These are phyloP conservation scores for Globisporangium paroecandrum DNA, from an alignment of 352 stramenopile genomes.

Conservation along the genomic window DNA sequence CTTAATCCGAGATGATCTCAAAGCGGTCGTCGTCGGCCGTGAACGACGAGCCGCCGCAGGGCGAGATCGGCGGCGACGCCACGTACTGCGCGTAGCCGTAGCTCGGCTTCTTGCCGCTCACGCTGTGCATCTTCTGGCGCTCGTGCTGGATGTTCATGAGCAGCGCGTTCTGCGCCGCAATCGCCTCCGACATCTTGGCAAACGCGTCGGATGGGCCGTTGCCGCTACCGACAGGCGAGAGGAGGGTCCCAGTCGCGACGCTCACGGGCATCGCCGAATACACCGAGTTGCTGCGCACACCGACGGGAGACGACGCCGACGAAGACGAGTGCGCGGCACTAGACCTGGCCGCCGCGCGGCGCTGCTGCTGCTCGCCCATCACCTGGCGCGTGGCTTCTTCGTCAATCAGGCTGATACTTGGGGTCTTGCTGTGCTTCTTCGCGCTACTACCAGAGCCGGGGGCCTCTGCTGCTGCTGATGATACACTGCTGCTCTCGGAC, in stretches of 20 bases:
- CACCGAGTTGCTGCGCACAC: neutral
- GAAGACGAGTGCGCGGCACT: neutral
- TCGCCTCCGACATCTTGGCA: slow-evolving; percentile 7
- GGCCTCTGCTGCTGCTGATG: neutral
- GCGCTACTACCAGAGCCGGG: neutral
- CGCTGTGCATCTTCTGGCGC: slow-evolving; percentile 8
- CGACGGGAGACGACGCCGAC: neutral
- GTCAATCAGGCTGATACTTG: slow-evolving; percentile 3
- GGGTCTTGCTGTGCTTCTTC: neutral
- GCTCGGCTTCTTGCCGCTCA: neutral
- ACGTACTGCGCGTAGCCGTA: slow-evolving; percentile 6
- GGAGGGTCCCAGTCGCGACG: neutral
- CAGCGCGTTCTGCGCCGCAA: slow-evolving; percentile 10
- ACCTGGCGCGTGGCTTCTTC: neutral
- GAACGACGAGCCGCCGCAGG: neutral
- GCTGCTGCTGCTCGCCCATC: neutral
- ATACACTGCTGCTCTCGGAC: neutral
- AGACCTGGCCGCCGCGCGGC: neutral
- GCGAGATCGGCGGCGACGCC: slow-evolving; percentile 14
- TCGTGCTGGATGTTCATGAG: slow-evolving; percentile 4
- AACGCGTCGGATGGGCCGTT: neutral
- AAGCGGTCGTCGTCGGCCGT: slow-evolving; percentile 8
- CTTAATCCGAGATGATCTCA: slow-evolving; percentile 10
- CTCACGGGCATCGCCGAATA: neutral
- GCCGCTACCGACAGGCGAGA: neutral